phyloP scores from a whole-genome alignment of 495 filamentous ascomycete genomes.

The Neurospora sp. region DNA sequence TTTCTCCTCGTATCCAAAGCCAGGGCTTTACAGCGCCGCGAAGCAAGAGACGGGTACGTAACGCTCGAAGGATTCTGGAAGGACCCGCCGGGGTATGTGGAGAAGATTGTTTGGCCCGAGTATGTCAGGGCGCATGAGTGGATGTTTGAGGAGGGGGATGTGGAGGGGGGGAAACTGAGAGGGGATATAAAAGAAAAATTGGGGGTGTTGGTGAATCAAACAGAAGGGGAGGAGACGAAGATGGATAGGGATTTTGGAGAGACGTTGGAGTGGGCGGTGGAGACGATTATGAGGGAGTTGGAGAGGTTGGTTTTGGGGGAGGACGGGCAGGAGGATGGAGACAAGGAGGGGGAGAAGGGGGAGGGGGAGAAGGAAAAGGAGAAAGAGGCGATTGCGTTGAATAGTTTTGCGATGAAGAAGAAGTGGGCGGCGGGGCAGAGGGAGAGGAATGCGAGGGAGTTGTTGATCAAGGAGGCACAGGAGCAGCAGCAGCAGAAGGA shows the following conservation, averaged over 20 bases:
- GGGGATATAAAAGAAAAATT: slow-evolving; percentile 9
- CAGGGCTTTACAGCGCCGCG: slow-evolving; percentile 54
- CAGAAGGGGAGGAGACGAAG: slow-evolving; percentile 13
- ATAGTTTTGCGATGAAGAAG: neutral
- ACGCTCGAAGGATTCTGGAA: slow-evolving; percentile 87
- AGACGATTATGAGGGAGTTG: slow-evolving; percentile 33
- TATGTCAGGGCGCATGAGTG: slow-evolving; percentile 71
- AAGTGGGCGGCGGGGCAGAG: neutral
- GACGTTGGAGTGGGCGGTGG: slow-evolving; percentile 46
- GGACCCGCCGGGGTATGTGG: slow-evolving; percentile 89
- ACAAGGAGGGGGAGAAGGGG: neutral
- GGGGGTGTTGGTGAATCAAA: slow-evolving; percentile 30
- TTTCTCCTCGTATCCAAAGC: slow-evolving; percentile 57
- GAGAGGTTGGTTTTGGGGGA: slow-evolving; percentile 12
- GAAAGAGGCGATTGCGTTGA: neutral
- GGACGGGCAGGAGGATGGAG: neutral
- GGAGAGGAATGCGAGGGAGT: neutral
- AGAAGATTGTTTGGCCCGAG: slow-evolving; percentile 90
- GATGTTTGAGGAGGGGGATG: slow-evolving; percentile 58
- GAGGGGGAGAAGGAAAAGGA: neutral
- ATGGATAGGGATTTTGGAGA: slow-evolving; percentile 39
- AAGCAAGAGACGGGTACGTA: slow-evolving; percentile 72
- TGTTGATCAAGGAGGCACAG: neutral
- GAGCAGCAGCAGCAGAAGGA: neutral
- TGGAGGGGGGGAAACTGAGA: slow-evolving; percentile 38